These are phyloP conservation scores for Euptelea pleiosperma DNA, from an alignment of 164 flowering plant genomes.

Conservation along the genomic window DNA sequence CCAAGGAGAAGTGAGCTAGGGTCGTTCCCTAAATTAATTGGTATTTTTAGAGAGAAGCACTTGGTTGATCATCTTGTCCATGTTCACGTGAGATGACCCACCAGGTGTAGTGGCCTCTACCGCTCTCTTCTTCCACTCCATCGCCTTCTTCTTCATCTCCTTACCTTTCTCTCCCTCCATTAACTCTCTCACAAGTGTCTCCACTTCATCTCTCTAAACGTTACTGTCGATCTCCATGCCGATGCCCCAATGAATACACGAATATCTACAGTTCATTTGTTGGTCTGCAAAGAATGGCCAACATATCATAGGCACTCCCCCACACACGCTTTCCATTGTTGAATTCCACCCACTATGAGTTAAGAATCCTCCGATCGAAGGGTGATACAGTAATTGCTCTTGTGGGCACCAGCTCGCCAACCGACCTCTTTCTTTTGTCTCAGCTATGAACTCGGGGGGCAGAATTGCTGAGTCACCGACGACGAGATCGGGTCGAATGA, in stretches of 20 bases:
- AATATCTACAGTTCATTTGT: constrained; percentile 9
- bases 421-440: no score
- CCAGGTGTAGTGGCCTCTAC: constrained; percentile 2
- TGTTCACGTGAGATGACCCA: constrained; percentile 13
- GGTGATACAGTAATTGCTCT: constrained; percentile 16
- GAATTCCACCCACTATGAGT: constrained; percentile 25
- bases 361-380: constrained; percentile 14
- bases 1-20: no score
- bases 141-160: constrained; percentile 10
- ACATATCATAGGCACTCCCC: constrained; percentile 19
- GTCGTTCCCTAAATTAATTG: no score
- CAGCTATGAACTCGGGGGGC: no score
- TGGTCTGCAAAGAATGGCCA: constrained; percentile 25
- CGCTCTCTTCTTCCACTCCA: constrained; percentile 16
- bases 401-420: constrained; percentile 17
- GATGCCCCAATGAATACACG: constrained; percentile 23
- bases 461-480: no score
- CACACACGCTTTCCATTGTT: constrained; percentile 11
- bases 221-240: constrained; percentile 30
- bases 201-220: constrained; percentile 25
- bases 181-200: constrained; percentile 20
- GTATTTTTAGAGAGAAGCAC: background rate
- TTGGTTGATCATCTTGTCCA: constrained; percentile 3
- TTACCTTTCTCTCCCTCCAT: constrained; percentile 29
- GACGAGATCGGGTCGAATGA: no score